Evolutionary conservation across 2,329 filamentous ascomycete species (phyloP), one percentile per base, ranked within the genome.

Genomic region (Fusarium torulosum): DNA sequence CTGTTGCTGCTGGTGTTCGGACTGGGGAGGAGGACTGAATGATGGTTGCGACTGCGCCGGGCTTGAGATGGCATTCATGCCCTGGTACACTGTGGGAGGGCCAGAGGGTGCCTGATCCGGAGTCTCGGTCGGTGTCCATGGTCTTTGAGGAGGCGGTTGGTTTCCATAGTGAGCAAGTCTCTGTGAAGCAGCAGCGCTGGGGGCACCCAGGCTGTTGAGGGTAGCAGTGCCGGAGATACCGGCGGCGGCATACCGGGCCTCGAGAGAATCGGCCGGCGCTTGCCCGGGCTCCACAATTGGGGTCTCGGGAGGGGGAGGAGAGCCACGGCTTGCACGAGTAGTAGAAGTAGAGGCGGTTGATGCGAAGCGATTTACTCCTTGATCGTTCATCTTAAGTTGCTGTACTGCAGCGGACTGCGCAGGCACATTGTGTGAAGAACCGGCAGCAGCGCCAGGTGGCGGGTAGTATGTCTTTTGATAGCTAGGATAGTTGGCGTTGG

Each of bases 301-400:
- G 0, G 96, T 98, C 77, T 98, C 95, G 10, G 96, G 96, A 2
- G 96, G 96, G 6, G 96, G 95, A 7, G 96, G 96, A 27, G 95
- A 98, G 42, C 96, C 96, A 71, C 96, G 88, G 75, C 92, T 94
- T 20, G 96, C 96, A 68, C 92, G 89, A 3, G 95, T 97, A 1
- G 96, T 99, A 3, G 94, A 97, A 14, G 90, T 97, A 0, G 96
- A 98, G 15, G 95, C 94, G 9, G 93, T 97, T 4, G 95, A 97
- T 13, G 86, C 84, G 69, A 89, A 88, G 43, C 88, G 84, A 73
- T 87, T 89, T 66, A 90, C 84, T 29, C 82, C 81, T 50, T 73
- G 80, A n/a, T 85, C 82, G 27, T 74, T 74, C n/a, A 80, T 77
- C 74, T 62, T 72, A 20, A 70, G 45, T 40, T 75, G 67, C 59